Conservation (phyloP, 768 basidiomycete genomes). For the Arthromyces matolae region DNA sequence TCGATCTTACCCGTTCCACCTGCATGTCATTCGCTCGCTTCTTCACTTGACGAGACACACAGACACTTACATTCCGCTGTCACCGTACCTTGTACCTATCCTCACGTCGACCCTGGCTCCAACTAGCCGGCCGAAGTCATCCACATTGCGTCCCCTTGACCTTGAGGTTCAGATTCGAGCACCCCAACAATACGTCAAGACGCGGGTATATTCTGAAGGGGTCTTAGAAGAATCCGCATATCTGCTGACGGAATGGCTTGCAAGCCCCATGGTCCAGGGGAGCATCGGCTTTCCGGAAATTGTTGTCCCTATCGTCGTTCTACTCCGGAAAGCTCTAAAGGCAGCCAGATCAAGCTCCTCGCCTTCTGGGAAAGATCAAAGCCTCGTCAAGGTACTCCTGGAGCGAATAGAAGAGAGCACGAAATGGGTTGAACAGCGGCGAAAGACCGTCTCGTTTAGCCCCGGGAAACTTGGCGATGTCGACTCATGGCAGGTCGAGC, state of each 20-base stretch:
- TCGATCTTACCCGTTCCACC: slow-evolving; percentile 92
- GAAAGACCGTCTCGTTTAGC: slow-evolving; percentile 69
- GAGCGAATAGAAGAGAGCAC: slow-evolving; percentile 86
- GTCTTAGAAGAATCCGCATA: slow-evolving; percentile 79
- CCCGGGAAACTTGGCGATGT: slow-evolving; percentile 72
- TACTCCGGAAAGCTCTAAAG: slow-evolving; percentile 74
- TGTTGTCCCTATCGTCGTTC: slow-evolving; percentile 69
- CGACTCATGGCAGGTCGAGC: slow-evolving; percentile 62
- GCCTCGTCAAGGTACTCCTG: slow-evolving; percentile 67
- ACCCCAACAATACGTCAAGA: slow-evolving; percentile 85
- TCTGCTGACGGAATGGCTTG: slow-evolving; percentile 79
- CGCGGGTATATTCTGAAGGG: slow-evolving; percentile 79
- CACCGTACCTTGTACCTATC: slow-evolving; percentile 84
- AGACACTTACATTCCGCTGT: slow-evolving; percentile 80
- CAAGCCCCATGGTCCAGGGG: slow-evolving; percentile 64
- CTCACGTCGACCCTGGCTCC: slow-evolving; percentile 69
- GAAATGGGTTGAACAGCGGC: slow-evolving; percentile 69
- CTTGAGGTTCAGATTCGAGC: slow-evolving; percentile 83
- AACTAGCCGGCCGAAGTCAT: slow-evolving; percentile 71
- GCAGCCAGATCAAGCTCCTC: slow-evolving; percentile 38
- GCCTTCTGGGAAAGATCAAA: slow-evolving; percentile 49
- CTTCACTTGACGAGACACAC: slow-evolving; percentile 83
- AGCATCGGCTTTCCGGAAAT: slow-evolving; percentile 95
- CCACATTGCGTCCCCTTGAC: slow-evolving; percentile 86
- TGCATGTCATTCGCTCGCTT: slow-evolving; percentile 87